Percentiles rank a stretch among this genome's conserved stretches.
phyloP scores from a whole-genome alignment of 139 green algal genomes.

The Micromonas commoda region DNA sequence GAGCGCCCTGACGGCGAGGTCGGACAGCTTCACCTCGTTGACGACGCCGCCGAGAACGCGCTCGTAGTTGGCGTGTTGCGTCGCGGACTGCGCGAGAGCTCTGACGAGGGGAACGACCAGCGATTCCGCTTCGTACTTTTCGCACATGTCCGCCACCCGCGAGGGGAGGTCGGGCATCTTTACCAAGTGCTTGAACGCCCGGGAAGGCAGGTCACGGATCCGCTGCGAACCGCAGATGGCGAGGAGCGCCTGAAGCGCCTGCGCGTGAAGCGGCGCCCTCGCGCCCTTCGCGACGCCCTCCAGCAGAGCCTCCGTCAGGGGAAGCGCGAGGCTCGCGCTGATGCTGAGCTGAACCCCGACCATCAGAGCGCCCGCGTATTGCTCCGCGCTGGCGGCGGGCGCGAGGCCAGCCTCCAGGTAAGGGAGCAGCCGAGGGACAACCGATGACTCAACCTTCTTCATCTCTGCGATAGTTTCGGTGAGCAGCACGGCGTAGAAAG shows the following conservation, averaged over 20 bases:
- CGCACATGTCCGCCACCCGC: background rate
- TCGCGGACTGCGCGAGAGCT: background rate
- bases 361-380: constrained; percentile 49
- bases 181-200: constrained; percentile 30
- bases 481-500: constrained; percentile 64
- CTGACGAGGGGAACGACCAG: constrained; percentile 7
- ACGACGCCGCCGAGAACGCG: background rate
- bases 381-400: constrained; percentile 41
- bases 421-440: constrained; percentile 54
- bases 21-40: background rate
- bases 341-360: background rate
- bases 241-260: constrained; percentile 19
- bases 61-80: constrained; percentile 24
- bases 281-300: constrained; percentile 17
- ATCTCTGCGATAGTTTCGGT: constrained; percentile 50
- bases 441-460: constrained; percentile 28
- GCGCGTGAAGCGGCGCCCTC: background rate
- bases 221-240: constrained; percentile 9
- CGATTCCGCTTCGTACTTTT: background rate
- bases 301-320: constrained; percentile 20
- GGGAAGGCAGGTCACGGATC: background rate
- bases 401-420: constrained; percentile 53
- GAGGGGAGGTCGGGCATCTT: constrained; percentile 4
- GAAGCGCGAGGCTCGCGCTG: background rate
- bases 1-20: background rate